Base-by-base conservation (phyloP, 169 alveolate genomes). In the Cryptosporidium canis region DNA sequence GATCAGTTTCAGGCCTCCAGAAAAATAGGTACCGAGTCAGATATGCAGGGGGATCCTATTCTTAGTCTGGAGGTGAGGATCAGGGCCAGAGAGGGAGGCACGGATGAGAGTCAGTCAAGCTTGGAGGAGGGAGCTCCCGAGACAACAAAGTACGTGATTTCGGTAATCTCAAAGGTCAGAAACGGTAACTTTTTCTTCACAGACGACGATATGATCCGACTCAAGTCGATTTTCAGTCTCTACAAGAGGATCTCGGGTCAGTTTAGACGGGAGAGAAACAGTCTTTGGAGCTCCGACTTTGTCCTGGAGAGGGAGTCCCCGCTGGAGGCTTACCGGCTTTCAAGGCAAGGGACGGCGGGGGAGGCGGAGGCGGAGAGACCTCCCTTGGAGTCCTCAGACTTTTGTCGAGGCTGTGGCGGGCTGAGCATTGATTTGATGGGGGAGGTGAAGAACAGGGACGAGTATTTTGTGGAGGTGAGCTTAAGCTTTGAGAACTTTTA, bases 131-230 rank as follows among this genome's bases (percentile, higher is more conserved):
- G 18, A 24, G 27, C 27, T 12, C 6, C 3, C 51, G 66, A 24
- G 1, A 21, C 31, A 55, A 56, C 39, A 14, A 51, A 37, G 16
- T 41, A 77, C 14, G 33, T 58, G n/a, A 77, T 58, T 6, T 58
- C 41, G 8, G 2, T 55, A 8, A 56, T 18, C 27, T 56, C 64
- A 35, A 77, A 77, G 39, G 18, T 77, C 6, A 37, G 14, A n/a
- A 31, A 39, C 31, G 87, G 87, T 31, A 16, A 77, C 31, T 44
- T 77, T 11, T 77, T 77, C 58, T 58, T 56, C 39, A 43, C 87
- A 16, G 27, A 77, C 14, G 72, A 77, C 8, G 51, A 58, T 8
- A 61, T 61, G 11, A 41, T 35, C 27, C 29, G 63, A 18, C 14
- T 77, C 29, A 55, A 61, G 29, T 58, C 70, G 37, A 21, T 77